Evolutionary conservation across 2,329 filamentous ascomycete genomes (phyloP).

Genomic region (Pleurostoma richardsiae): DNA sequence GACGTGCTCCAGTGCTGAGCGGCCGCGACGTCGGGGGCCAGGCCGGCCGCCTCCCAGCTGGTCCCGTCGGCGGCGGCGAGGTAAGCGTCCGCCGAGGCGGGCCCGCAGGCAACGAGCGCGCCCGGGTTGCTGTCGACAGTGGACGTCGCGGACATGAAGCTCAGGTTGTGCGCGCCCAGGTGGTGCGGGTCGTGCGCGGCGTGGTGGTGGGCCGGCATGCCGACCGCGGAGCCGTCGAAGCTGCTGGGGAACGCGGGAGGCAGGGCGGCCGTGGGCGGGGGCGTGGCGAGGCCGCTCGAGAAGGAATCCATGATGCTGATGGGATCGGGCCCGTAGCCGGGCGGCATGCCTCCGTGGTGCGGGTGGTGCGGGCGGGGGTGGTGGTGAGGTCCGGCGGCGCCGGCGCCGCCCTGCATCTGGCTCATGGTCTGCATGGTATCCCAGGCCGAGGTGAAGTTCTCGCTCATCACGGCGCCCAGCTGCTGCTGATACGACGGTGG

Average conservation of each 20-base stretch:
- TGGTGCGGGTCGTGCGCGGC: slow-evolving; percentile 20
- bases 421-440: slow-evolving; percentile 18
- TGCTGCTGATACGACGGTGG: slow-evolving; percentile 46
- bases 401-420: slow-evolving; percentile 3
- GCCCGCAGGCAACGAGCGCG: slow-evolving; percentile 12
- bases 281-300: slow-evolving; percentile 48
- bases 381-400: background rate
- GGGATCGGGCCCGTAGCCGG: slow-evolving; percentile 6
- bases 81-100: slow-evolving; percentile 17
- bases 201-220: slow-evolving; percentile 12
- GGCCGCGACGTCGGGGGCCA: background rate
- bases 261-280: slow-evolving; percentile 49
- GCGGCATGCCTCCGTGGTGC: no score
- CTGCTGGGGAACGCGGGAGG: slow-evolving; percentile 38
- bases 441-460: slow-evolving; percentile 49
- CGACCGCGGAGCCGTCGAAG: slow-evolving; percentile 28
- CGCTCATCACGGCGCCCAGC: slow-evolving; percentile 49
- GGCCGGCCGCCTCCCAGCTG: background rate
- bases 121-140: slow-evolving; percentile 14
- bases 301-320: slow-evolving; percentile 44
- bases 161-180: slow-evolving; percentile 23
- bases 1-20: background rate
- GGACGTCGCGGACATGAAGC: slow-evolving; percentile 28
- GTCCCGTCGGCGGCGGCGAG: slow-evolving; percentile 12
- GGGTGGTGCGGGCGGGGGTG: slow-evolving; percentile 10